phyloP scores from a whole-genome alignment of 1,139 yeast genomes.

The Pichia sp. region DNA sequence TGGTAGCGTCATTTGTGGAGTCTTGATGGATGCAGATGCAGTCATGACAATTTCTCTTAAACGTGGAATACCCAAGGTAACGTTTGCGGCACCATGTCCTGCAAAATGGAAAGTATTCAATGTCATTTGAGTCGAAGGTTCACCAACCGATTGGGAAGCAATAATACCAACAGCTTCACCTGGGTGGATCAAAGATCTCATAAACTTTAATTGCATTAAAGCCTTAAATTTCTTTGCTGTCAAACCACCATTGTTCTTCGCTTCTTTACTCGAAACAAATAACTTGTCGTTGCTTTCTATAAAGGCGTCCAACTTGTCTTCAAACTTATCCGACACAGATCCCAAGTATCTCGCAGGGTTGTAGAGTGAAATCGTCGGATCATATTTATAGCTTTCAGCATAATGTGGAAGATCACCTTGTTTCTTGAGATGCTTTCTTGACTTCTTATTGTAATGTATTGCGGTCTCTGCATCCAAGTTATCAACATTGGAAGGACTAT shows the following conservation, averaged over 20 bases:
- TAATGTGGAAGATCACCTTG: constrained; percentile 60
- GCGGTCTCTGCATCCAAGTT: constrained; percentile 83
- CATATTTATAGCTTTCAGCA: constrained; percentile 61
- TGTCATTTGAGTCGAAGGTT: constrained; percentile 99
- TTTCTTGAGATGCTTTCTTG: constrained; percentile 68
- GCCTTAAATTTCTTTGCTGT: constrained; percentile 90
- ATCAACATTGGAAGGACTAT: constrained; percentile 78
- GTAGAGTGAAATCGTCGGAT: constrained; percentile 81
- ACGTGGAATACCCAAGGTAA: constrained; percentile 99
- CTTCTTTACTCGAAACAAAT: constrained; percentile 51
- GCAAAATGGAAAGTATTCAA: constrained; percentile 99
- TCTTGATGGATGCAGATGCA: constrained; percentile 89
- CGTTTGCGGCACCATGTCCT: constrained; percentile 99
- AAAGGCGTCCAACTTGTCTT: constrained; percentile 69
- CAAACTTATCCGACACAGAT: constrained; percentile 87
- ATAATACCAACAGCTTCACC: constrained; percentile 99
- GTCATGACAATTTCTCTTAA: constrained; percentile 99
- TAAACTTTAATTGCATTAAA: constrained; percentile 95
- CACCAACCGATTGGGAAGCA: constrained; percentile 98
- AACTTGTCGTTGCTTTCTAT: constrained; percentile 50
- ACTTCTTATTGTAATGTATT: constrained; percentile 73
- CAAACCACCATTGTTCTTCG: constrained; percentile 45
- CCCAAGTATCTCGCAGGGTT: constrained; percentile 91
- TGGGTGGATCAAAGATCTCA: constrained; percentile 91
- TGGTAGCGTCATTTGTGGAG: constrained; percentile 98